These are phyloP conservation scores for Aaosphaeria arxii DNA, from an alignment of 2,329 filamentous ascomycete species.

Conservation along the genomic window DNA sequence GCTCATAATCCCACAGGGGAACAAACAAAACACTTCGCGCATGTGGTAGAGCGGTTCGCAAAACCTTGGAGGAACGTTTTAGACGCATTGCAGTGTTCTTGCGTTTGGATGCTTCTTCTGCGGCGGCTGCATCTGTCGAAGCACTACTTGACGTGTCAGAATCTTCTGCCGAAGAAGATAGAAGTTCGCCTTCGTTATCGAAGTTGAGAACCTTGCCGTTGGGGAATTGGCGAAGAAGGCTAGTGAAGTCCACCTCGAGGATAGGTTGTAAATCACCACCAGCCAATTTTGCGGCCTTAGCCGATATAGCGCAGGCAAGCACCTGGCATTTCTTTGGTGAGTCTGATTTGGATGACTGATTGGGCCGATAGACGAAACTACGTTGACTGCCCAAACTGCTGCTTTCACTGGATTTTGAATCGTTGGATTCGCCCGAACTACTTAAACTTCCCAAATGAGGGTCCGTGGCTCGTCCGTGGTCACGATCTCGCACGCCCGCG, in stretches of 20 bases:
- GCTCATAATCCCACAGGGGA: constrained; percentile 39
- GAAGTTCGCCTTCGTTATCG: not conserved
- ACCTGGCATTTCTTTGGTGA: constrained; percentile 11
- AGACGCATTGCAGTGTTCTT: not conserved
- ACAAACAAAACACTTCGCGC: constrained; percentile 36
- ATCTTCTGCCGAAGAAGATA: not conserved
- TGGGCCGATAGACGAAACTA: not conserved
- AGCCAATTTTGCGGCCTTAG: constrained; percentile 1
- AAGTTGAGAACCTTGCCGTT: constrained; percentile 8
- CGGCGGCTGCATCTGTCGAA: not conserved
- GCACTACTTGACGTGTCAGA: not conserved
- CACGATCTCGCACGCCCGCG: constrained; percentile 3
- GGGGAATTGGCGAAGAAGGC: constrained; percentile 3
- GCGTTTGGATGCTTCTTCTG: not conserved
- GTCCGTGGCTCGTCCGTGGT: not conserved
- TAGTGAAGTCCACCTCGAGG: constrained; percentile 2
- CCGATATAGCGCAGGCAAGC: constrained; percentile 10
- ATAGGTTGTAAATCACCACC: not conserved
- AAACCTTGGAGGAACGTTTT: constrained; percentile 31
- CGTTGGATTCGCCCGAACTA: not conserved
- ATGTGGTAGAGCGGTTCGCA: constrained; percentile 49
- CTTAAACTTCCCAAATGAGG: not conserved
- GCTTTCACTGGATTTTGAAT: not conserved
- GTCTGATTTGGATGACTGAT: not conserved
- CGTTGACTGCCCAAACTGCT: not conserved